Conservation (phyloP, 768 basidiomycete species). For the Cyclocybe cylindracea region DNA sequence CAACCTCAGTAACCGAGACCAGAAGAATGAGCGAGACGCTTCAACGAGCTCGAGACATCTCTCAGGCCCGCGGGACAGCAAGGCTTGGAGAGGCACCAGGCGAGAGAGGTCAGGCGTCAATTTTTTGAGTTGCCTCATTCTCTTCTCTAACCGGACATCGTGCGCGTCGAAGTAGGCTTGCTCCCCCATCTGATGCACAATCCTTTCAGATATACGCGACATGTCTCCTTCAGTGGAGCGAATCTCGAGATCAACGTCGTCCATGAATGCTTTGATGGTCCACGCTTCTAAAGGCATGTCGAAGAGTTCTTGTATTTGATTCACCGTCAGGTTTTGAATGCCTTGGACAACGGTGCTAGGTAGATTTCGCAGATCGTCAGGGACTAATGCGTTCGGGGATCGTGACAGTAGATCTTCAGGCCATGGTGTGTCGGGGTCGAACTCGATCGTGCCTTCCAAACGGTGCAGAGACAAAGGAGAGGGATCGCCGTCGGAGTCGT, state of each 20-base stretch:
- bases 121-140: conserved; percentile 7
- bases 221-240: conserved; percentile 1
- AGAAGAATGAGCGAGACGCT: conserved; percentile 8
- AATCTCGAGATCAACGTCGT: conserved; percentile 3
- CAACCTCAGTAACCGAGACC: conserved; percentile 11
- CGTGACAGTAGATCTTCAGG: conserved; percentile 5
- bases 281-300: conserved; percentile 9
- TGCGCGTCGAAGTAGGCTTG: not conserved
- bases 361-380: not conserved
- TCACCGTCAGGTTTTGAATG: conserved; percentile 1
- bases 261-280: conserved; percentile 8
- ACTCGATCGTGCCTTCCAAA: no score
- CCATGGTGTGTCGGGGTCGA: not conserved
- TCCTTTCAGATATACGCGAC: conserved; percentile 1
- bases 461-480: no score
- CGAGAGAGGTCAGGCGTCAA: conserved; percentile 4
- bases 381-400: not conserved
- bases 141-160: conserved; percentile 3
- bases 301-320: conserved; percentile 3
- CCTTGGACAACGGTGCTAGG: conserved; percentile 9
- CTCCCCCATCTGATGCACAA: conserved; percentile 2
- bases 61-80: conserved; percentile 11
- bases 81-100: conserved; percentile 8
- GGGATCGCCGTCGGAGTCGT: no score
- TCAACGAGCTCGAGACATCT: conserved; percentile 13